Percentiles rank a stretch among this genome's conserved stretches.
Conservation (phyloP, 768 basidiomycete genomes). For the Candolleomyces efflorescens region DNA sequence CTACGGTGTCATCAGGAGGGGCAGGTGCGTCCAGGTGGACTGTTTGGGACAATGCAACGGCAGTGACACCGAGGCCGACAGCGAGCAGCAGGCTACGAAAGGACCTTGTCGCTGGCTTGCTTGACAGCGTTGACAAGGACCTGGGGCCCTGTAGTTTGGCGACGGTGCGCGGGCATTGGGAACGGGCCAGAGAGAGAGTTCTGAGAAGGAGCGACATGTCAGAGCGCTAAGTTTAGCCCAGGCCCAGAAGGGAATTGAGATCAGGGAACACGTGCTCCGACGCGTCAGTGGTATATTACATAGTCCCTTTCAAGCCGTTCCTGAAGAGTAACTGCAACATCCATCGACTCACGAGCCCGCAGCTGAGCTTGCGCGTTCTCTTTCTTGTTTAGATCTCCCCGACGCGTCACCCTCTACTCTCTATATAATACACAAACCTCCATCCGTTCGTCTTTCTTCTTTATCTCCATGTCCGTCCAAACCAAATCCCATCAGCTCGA, state of each 20-base stretch:
- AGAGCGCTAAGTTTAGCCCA: too few relatives aligned
- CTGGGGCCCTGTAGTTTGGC: background rate
- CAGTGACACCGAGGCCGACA: slow-evolving; percentile 24
- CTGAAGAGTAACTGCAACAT: background rate
- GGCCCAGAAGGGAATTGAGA: too few relatives aligned
- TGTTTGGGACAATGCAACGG: slow-evolving; percentile 18
- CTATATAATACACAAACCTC: background rate
- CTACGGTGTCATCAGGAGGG: slow-evolving; percentile 11
- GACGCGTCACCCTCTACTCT: slow-evolving; percentile 21
- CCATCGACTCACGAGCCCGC: background rate
- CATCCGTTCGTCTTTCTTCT: background rate
- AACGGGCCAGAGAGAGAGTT: background rate
- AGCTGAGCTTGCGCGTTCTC: slow-evolving; percentile 21
- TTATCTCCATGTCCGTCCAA: background rate
- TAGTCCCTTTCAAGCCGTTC: background rate
- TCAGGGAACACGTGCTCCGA: background rate
- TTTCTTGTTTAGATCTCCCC: slow-evolving; percentile 6
- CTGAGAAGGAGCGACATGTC: slow-evolving; percentile 7
- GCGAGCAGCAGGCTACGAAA: slow-evolving; percentile 24
- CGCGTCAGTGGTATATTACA: background rate
- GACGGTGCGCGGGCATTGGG: background rate
- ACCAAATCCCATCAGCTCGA: too few relatives aligned
- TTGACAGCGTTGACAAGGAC: background rate
- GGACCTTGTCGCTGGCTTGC: background rate
- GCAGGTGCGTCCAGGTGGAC: slow-evolving; percentile 41